phyloP scores from a whole-genome alignment of 208 protist genomes.

The Leishmania turanica region DNA sequence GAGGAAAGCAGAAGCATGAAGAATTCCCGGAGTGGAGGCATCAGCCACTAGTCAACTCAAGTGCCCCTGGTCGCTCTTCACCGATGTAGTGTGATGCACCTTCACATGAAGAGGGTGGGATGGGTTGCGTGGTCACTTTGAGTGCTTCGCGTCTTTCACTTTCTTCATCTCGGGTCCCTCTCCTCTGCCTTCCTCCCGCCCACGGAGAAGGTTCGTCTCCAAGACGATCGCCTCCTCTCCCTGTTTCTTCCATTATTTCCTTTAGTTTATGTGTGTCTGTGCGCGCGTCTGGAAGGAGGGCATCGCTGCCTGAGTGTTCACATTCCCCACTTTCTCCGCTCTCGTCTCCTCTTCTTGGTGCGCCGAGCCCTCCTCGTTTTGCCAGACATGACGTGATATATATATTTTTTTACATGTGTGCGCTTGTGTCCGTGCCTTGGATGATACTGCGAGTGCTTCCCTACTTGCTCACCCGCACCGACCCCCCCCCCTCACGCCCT shows the following conservation, averaged over 20 bases:
- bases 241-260: background rate
- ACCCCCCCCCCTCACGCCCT: background rate
- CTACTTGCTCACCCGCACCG: background rate
- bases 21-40: too few relatives aligned
- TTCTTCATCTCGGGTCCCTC: background rate
- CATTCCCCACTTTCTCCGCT: background rate
- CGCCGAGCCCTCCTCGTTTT: background rate
- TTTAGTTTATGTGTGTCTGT: background rate
- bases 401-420: background rate
- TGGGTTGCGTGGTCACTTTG: background rate
- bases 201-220: background rate
- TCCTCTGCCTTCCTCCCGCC: background rate
- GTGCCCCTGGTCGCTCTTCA: background rate
- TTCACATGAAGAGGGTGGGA: background rate
- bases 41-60: background rate
- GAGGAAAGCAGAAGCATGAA: background rate
- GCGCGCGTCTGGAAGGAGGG: background rate
- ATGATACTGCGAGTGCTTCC: background rate
- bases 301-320: background rate
- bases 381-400: background rate
- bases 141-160: background rate
- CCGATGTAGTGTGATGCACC: background rate
- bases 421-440: background rate
- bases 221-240: background rate
- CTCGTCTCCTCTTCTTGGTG: background rate